Conservation (phyloP, 331 rosid genomes). For the Acacia pycnantha region DNA sequence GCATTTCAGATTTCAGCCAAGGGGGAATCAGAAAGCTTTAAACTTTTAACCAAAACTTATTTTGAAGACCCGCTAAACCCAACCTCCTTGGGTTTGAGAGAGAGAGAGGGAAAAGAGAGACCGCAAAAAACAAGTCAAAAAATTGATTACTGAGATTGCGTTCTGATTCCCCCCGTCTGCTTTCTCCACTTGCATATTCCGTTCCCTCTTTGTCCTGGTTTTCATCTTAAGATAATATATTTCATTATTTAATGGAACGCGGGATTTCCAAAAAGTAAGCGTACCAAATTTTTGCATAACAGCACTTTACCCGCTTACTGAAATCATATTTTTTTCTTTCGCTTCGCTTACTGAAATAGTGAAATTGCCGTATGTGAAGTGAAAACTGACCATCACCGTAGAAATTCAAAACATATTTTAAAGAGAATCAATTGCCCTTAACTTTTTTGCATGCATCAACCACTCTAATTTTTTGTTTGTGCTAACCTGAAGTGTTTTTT, state of each 20-base stretch:
- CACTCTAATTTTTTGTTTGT: no score
- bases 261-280: neutral
- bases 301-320: neutral
- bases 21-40: neutral
- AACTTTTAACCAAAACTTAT: neutral
- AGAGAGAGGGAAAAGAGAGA: neutral
- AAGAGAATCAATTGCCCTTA: no score
- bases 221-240: neutral
- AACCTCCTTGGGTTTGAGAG: neutral
- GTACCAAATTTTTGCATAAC: neutral
- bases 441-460: accelerated
- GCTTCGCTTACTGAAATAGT: neutral
- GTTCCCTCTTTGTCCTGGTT: neutral
- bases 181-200: neutral
- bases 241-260: neutral
- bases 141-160: neutral
- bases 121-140: neutral
- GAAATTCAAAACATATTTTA: no score
- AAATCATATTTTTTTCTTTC: neutral
- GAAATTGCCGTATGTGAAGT: neutral
- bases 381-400: neutral
- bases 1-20: neutral
- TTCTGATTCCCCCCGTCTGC: neutral
- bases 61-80: neutral
- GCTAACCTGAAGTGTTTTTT: no score